A percentile compares a stretch with the other conserved stretches of the same genome.
These are phyloP conservation scores for Alliaria petiolata DNA, from an alignment of 345 rosid genomes.

Conservation along the genomic window DNA sequence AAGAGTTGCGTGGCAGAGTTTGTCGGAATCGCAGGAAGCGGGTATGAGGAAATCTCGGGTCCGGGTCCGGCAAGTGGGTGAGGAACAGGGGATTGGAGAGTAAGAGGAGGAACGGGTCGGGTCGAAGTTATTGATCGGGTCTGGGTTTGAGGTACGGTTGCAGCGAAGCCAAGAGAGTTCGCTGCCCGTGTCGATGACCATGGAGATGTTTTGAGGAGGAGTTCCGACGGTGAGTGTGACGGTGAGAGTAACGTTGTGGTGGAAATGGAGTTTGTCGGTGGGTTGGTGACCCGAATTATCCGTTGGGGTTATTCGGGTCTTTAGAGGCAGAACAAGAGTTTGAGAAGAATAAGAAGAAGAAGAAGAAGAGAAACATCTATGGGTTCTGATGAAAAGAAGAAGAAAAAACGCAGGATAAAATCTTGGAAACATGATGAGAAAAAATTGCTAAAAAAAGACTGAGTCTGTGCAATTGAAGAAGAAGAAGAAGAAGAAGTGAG, in stretches of 20 bases:
- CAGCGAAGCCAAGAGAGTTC: conserved; percentile 96
- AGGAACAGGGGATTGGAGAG: conserved; percentile 57
- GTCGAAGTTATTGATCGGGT: conserved; percentile 44
- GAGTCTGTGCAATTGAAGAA: background rate
- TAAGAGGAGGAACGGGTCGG: conserved; percentile 65
- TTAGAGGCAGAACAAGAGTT: conserved; percentile 56
- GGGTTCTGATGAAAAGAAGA: conserved; percentile 23
- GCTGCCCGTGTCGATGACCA: conserved; percentile 92
- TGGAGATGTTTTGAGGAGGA: conserved; percentile 83
- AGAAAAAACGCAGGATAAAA: conserved; percentile 5
- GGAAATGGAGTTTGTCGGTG: conserved; percentile 73
- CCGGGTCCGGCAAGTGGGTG: conserved; percentile 57
- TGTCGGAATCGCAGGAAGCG: conserved; percentile 70
- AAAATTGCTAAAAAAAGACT: background rate
- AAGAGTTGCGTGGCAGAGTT: conserved; percentile 73
- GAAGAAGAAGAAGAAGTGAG: background rate
- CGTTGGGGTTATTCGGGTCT: conserved; percentile 41
- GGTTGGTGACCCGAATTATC: conserved; percentile 38
- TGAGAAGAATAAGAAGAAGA: conserved; percentile 17
- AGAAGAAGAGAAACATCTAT: conserved; percentile 21
- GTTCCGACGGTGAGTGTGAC: conserved; percentile 75
- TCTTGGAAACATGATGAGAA: conserved; percentile 12
- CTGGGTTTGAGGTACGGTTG: conserved; percentile 34
- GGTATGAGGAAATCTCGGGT: conserved; percentile 80
- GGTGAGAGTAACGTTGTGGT: conserved; percentile 74